Percentiles rank a stretch among this genome's conserved stretches.
These are phyloP conservation scores for Mortierella sp. DNA, from an alignment of 371 early-diverging fungal genomes.

Conservation along the genomic window DNA sequence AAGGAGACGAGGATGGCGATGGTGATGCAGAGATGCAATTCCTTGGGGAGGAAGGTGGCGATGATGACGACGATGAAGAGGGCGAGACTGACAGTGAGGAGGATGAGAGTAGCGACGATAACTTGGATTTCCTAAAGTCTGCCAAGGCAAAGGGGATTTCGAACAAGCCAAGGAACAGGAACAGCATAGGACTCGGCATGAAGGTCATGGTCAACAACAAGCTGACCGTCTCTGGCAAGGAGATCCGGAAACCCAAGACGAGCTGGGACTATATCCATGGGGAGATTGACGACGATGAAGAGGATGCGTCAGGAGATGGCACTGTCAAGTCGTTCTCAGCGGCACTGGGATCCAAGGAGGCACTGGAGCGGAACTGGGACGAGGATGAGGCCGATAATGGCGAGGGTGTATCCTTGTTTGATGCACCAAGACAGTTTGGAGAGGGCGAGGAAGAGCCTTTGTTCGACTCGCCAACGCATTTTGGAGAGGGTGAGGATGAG, in stretches of 20 bases:
- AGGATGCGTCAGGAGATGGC: constrained; percentile 15
- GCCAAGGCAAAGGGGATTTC: constrained; percentile 41
- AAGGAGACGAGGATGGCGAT: constrained; percentile 35
- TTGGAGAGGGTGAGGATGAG: constrained; percentile 18
- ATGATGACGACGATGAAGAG: constrained; percentile 29
- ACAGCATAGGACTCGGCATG: constrained; percentile 52
- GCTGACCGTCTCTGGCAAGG: constrained; percentile 54
- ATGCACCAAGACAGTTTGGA: constrained; percentile 26
- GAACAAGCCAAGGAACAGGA: constrained; percentile 54
- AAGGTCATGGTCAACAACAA: constrained; percentile 57
- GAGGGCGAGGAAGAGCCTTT: constrained; percentile 12
- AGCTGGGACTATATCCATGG: constrained; percentile 56
- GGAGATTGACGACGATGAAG: constrained; percentile 39
- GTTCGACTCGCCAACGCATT: constrained; percentile 31
- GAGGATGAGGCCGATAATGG: constrained; percentile 18
- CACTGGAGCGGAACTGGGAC: constrained; percentile 19
- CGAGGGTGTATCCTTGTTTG: constrained; percentile 34
- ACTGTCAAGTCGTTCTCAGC: constrained; percentile 29
- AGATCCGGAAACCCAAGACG: constrained; percentile 52
- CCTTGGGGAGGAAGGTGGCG: constrained; percentile 26
- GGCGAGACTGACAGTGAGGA: constrained; percentile 29
- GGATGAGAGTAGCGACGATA: constrained; percentile 36
- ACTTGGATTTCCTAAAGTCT: constrained; percentile 29
- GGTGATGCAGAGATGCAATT: constrained; percentile 27
- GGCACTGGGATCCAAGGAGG: constrained; percentile 32